Conservation (phyloP, 345 rosid species). For the Eucalyptus paniculata region DNA sequence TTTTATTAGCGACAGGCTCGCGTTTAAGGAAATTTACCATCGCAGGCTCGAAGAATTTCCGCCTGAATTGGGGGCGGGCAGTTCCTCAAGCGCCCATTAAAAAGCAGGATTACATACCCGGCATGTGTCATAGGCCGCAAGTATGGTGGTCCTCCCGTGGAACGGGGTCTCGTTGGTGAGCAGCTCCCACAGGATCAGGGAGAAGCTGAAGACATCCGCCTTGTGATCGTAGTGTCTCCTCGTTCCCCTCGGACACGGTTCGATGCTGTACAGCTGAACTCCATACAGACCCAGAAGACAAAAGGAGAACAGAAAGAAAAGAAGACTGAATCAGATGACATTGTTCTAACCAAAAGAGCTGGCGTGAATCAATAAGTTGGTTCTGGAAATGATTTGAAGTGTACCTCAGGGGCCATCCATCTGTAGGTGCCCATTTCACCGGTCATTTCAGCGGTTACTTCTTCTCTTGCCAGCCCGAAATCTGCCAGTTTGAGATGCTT, state of each 20-base stretch:
- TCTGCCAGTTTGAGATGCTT: conserved; percentile 36
- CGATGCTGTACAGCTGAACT: conserved; percentile 30
- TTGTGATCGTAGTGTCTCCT: conserved; percentile 55
- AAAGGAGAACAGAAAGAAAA: not conserved
- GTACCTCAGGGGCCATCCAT: conserved; percentile 85
- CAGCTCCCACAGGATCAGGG: conserved; percentile 57
- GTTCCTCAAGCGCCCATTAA: not conserved
- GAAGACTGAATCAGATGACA: not conserved
- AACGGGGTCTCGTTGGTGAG: conserved; percentile 44
- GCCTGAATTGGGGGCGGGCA: not conserved
- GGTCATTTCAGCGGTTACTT: conserved; percentile 24
- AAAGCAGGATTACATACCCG: not conserved
- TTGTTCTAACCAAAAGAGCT: not conserved
- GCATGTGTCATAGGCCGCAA: conserved; percentile 21
- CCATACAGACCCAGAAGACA: not conserved
- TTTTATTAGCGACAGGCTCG: not conserved
- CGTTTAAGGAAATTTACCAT: not conserved
- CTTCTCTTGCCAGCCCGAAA: conserved; percentile 53
- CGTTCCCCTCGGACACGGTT: conserved; percentile 20
- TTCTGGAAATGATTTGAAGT: not conserved
- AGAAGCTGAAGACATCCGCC: conserved; percentile 62
- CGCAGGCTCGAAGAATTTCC: not conserved
- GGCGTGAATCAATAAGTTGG: not conserved
- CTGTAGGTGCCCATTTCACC: conserved; percentile 54
- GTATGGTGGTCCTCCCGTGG: conserved; percentile 1